phyloP scores from a whole-genome alignment of 2,329 filamentous ascomycete species.

The Capronia americana region DNA sequence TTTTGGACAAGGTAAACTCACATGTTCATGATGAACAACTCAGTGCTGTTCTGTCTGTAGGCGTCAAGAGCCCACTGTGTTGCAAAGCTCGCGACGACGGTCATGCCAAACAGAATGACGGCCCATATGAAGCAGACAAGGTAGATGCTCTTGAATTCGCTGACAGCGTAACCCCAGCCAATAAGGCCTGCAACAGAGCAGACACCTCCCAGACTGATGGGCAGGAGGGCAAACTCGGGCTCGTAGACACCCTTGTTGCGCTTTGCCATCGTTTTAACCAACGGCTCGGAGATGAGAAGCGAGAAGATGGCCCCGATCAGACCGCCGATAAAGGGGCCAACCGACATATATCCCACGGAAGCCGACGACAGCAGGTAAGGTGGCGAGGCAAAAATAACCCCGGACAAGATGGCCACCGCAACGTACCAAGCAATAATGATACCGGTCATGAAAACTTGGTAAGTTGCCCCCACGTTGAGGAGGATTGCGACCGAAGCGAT shows the following conservation, averaged over 20 bases:
- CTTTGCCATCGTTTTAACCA: conserved; percentile 48
- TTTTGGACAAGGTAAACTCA: neutral
- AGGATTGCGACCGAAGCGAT: conserved; percentile 43
- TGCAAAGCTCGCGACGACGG: conserved; percentile 24
- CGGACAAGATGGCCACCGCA: conserved; percentile 40
- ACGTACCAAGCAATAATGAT: conserved; percentile 41
- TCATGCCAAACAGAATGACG: conserved; percentile 30
- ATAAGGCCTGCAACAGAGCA: conserved; percentile 43
- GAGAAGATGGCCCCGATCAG: conserved; percentile 22
- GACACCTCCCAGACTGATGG: conserved; percentile 17
- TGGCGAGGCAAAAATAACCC: conserved; percentile 42
- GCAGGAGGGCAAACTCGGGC: conserved; percentile 49
- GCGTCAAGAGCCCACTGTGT: conserved; percentile 31
- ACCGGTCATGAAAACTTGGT: conserved; percentile 42
- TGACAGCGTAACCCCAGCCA: conserved; percentile 45
- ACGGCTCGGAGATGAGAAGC: conserved; percentile 43
- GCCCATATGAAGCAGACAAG: conserved; percentile 32
- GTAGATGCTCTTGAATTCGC: conserved; percentile 20
- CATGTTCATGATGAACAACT: conserved; percentile 37
- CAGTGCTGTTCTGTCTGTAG: conserved; percentile 31
- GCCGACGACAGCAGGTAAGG: conserved; percentile 43
- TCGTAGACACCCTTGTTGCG: conserved; percentile 51
- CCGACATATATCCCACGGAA: conserved; percentile 39
- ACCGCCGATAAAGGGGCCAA: conserved; percentile 28
- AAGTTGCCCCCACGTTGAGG: conserved; percentile 42